Base-by-base conservation (phyloP, 768 basidiomycete genomes). In the Podaxis pistillaris region DNA sequence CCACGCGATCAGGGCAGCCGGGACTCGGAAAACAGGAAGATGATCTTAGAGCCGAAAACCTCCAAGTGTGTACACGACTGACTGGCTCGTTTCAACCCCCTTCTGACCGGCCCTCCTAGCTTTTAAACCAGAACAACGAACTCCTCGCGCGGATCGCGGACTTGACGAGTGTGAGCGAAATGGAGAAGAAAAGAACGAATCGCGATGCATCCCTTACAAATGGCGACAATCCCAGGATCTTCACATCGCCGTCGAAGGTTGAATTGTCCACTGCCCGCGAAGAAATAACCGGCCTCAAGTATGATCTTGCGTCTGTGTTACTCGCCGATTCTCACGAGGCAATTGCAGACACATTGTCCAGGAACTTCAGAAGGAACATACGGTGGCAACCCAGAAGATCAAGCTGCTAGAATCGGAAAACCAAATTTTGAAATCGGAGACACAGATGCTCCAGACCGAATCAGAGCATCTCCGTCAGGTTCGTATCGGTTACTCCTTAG, bases 241-340 rank as follows among this genome's bases (percentile, higher is more conserved):
- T 68, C 3, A 65, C 71, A 46, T 74, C 78, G 8, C 75, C 79
- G 1, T 78, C 80, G 13, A 88, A 86, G 68, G 75, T 84, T 22
- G 88, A 90, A 65, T 70, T 77, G 5, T 77, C 80, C 47, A 70
- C 73, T 1, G 74, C 78, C 26, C 72, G 75, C 26, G 89, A 91
- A 60, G 93, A 95, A 74, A 86, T 94, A 61, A 86, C 82, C 12
- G 94, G 94, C 7, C 82, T 96, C 44, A 95, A 95, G 91, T 93
- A 71, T 26, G 81, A 12, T 50, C 22, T 26, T 19, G 9, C 63
- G 13, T 30, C n/a, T 22, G 28, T 12, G 33, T 47, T 9, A 5
- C 44, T 70, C 24, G 36, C 40, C 19, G 36, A 11, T 49, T 22
- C 26, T 49, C 19, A 53, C 46, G 37, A 49, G 19, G 11, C 9